Conservation (phyloP, 208 protist genomes). For the Entamoeba invadens region DNA sequence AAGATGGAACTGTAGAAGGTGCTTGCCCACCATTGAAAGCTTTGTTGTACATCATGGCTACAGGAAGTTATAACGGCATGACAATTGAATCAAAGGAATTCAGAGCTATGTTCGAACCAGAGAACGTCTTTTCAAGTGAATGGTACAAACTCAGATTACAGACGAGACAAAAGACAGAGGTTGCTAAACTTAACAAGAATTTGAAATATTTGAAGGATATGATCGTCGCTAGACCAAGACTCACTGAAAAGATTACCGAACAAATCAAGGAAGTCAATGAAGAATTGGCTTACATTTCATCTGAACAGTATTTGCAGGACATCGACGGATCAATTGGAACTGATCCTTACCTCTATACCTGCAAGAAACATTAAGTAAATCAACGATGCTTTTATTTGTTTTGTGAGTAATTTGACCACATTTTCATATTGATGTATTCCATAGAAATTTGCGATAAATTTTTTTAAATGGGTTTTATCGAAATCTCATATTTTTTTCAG, state of each 20-base stretch:
- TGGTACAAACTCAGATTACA: slow-evolving; percentile 19
- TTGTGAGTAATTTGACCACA: too few species aligned
- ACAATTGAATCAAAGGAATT: slow-evolving; percentile 24
- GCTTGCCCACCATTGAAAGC: slow-evolving; percentile 31
- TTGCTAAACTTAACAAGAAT: background rate
- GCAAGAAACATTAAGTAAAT: background rate
- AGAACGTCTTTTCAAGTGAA: slow-evolving; percentile 20
- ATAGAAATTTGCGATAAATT: too few species aligned
- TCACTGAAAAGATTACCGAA: background rate
- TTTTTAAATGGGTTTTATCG: too few species aligned
- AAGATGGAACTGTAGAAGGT: slow-evolving; percentile 29
- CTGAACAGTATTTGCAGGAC: background rate
- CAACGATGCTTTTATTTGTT: too few species aligned
- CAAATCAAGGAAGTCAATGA: background rate
- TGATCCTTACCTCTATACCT: background rate
- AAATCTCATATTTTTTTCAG: too few species aligned
- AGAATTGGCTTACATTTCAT: background rate
- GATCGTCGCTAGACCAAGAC: background rate
- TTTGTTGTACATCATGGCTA: slow-evolving; percentile 32
- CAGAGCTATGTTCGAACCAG: slow-evolving; percentile 18
- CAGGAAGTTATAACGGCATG: slow-evolving; percentile 29
- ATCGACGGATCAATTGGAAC: background rate
- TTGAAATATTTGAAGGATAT: background rate
- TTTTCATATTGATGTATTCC: too few species aligned
- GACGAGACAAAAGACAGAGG: background rate